Evolutionary conservation across 768 basidiomycete genomes (phyloP).

Genomic region (Tylopilus felleus): DNA sequence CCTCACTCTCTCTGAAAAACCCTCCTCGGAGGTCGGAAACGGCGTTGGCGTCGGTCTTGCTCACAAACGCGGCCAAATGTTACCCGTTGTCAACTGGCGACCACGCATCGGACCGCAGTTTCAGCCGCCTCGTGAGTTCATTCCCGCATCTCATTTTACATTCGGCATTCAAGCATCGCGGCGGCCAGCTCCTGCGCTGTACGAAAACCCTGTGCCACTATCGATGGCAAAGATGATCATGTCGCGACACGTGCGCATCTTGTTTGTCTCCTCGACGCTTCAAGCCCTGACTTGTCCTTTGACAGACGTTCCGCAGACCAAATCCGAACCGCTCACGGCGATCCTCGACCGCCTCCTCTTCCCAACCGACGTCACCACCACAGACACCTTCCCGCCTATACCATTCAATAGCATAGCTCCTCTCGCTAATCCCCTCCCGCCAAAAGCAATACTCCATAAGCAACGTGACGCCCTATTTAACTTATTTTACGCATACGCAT

Average conservation of each 20-base stretch:
- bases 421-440: conserved; percentile 14
- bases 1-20: conserved; percentile 21
- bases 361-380: conserved; percentile 26
- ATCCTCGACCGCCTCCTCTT: conserved; percentile 17
- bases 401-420: conserved; percentile 32
- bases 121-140: conserved; percentile 31
- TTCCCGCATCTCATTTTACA: background rate
- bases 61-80: conserved; percentile 9
- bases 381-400: conserved; percentile 35
- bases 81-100: conserved; percentile 24
- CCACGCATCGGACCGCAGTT: conserved; percentile 25
- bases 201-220: conserved; percentile 40
- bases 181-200: conserved; percentile 39
- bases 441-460: conserved; percentile 17
- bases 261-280: conserved; percentile 1
- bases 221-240: conserved; percentile 54
- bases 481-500: conserved; percentile 27
- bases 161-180: background rate
- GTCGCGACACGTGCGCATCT: conserved; percentile 45
- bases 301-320: conserved; percentile 35
- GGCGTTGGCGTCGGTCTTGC: conserved; percentile 4
- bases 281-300: background rate
- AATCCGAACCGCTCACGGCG: conserved; percentile 27
- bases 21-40: conserved; percentile 7
- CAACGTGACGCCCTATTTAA: conserved; percentile 18